phyloP scores from a whole-genome alignment of 108 stramenopile species.

The Skeletonema tropicum region DNA sequence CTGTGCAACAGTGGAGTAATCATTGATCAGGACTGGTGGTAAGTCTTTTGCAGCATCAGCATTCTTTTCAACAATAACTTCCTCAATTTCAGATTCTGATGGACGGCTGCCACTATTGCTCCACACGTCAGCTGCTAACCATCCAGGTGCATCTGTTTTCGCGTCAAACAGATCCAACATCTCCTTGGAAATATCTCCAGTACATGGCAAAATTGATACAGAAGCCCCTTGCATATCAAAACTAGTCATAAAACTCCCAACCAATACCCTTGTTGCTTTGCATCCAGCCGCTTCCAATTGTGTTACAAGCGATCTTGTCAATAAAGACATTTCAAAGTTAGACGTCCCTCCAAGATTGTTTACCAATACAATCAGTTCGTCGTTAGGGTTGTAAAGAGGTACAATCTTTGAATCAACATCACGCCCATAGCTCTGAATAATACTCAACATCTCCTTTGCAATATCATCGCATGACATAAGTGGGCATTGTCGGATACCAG shows the following conservation, averaged over 20 bases:
- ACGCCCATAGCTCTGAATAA: constrained; percentile 75
- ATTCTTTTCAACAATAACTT: constrained; percentile 35
- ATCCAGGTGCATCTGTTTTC: constrained; percentile 83
- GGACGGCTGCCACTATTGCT: constrained; percentile 45
- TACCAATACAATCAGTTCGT: constrained; percentile 85
- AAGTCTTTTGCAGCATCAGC: constrained; percentile 25
- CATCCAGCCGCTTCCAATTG: constrained; percentile 57
- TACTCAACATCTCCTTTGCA: constrained; percentile 72
- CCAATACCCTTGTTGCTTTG: constrained; percentile 73
- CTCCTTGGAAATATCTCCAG: constrained; percentile 35
- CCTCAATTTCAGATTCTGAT: constrained; percentile 57
- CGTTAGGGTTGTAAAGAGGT: constrained; percentile 63
- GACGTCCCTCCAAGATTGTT: constrained; percentile 95
- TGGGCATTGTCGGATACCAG: constrained; percentile 79
- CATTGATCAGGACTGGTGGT: constrained; percentile 53
- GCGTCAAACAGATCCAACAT: constrained; percentile 79
- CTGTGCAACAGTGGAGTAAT: constrained; percentile 41
- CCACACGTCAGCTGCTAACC: constrained; percentile 72
- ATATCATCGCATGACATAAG: constrained; percentile 78
- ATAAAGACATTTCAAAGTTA: constrained; percentile 92
- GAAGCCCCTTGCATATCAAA: constrained; percentile 97
- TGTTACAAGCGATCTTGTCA: constrained; percentile 73
- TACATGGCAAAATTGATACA: constrained; percentile 82
- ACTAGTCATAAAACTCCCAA: constrained; percentile 94
- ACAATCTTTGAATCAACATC: constrained; percentile 49